Evolutionary conservation across 228 moss, liverwort and hornwort species (phyloP), one percentile per base, ranked within the genome.

Genomic region (Sphagnum magellanicum): DNA sequence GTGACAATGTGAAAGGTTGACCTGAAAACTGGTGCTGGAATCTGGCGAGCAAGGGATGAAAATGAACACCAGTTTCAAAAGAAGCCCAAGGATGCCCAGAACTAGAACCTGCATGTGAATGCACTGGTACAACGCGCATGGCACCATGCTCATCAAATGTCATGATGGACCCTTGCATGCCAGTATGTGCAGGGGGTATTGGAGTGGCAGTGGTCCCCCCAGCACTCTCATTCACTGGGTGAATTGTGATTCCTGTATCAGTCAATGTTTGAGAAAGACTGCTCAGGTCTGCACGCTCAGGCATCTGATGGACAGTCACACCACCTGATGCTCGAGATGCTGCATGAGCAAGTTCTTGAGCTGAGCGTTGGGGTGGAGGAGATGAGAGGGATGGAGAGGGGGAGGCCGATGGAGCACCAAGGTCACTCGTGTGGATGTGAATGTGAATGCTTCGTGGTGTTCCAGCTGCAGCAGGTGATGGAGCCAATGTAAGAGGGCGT

Each of bases 81-180:
- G 81, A 80, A 12, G 67, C 74, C 52, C 63, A 72, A 66, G 72
- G 5, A 57, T 68, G 57, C 16, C 17, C 47, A 7, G 76, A 67
- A 16, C 47, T 71, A 10, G 70, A 51, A 66, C 64, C 85, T 64
- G 80, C 77, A 59, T 85, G 84, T 64, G 84, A 79, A 70, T 87
- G 83, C 71, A 90, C 90, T 47, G 98, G 93, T 67, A 91, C 87
- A 78, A 93, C 85, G 62, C 90, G 85, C 75, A 94, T 82, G 14
- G 83, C 85, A 71, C 98, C 94, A 76, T 84, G 87, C 65, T 94
- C 92, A 77, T 86, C 89, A 75, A 94, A 87, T 16, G 98, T 90
- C 94, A 94, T 92, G 32, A 92, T 78, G 62, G 94, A 90, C 74
- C 90, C 94, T 81, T 92, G 98, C 70, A 93, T 83, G 68, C 87